Percentiles rank a stretch among this genome's conserved stretches.
These are phyloP conservation scores for Saccharomycopsis oosterbeekiorum DNA, from an alignment of 805 yeast genomes.

Conservation along the genomic window DNA sequence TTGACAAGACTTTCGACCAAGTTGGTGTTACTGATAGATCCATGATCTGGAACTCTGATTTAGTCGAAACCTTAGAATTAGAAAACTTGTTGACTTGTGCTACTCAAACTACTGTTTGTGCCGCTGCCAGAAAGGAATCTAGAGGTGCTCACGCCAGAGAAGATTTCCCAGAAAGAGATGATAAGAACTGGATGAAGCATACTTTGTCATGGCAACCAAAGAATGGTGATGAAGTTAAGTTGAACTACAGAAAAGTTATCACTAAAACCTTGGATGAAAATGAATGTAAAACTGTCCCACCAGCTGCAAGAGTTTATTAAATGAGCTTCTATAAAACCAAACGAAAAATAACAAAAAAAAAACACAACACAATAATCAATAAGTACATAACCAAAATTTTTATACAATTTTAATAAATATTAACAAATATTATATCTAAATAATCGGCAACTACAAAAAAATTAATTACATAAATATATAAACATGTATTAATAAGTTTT, in stretches of 20 bases:
- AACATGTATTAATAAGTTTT: neutral
- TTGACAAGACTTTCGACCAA: constrained; percentile 64
- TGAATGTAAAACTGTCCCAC: constrained; percentile 95
- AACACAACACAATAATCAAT: neutral
- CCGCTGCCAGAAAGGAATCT: constrained; percentile 92
- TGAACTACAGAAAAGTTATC: constrained; percentile 82
- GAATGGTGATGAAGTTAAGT: constrained; percentile 58
- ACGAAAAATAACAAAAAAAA: neutral
- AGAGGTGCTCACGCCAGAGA: constrained; percentile 99
- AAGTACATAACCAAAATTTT: neutral
- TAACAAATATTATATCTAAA: neutral
- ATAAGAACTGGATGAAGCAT: constrained; percentile 96
- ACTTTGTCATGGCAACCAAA: constrained; percentile 81
- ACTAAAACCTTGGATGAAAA: constrained; percentile 75
- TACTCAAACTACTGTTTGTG: constrained; percentile 87
- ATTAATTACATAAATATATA: neutral
- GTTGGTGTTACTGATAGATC: constrained; percentile 90
- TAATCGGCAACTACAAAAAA: neutral
- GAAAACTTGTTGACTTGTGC: constrained; percentile 97
- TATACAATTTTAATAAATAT: neutral
- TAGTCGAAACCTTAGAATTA: constrained; percentile 91
- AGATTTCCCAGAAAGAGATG: constrained; percentile 94
- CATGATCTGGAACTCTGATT: constrained; percentile 97
- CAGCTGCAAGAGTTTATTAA: constrained; percentile 90
- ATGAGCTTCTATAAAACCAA: neutral